These are phyloP conservation scores for Oropetium thomaeum DNA, from an alignment of 176 grass and related monocot species.

Conservation along the genomic window DNA sequence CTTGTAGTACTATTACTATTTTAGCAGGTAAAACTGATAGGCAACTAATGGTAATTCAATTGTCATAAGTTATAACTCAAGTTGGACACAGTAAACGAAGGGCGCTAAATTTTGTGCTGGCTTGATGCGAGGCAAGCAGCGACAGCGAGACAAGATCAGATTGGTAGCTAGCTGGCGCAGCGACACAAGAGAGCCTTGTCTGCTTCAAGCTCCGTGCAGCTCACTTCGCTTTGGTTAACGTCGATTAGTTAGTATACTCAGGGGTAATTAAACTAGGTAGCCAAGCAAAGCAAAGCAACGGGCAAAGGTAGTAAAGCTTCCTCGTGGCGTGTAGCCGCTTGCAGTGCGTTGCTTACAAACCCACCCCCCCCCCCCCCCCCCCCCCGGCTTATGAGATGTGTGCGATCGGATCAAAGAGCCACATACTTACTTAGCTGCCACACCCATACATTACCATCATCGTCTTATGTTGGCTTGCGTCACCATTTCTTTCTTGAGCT, in stretches of 20 bases:
- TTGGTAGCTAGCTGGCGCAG: slow-evolving; percentile 21
- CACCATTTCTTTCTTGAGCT: background rate
- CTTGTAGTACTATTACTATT: no score
- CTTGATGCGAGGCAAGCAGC: slow-evolving; percentile 13
- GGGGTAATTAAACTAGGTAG: background rate
- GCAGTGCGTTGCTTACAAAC: slow-evolving; percentile 15
- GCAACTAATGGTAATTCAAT: background rate
- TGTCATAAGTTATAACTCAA: background rate
- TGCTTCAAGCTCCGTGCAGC: slow-evolving; percentile 19
- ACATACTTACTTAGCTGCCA: background rate
- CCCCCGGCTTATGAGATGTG: no score
- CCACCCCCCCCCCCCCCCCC: no score
- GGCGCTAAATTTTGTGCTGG: background rate
- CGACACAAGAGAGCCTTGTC: slow-evolving; percentile 14
- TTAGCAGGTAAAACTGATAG: no score
- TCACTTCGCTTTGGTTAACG: background rate
- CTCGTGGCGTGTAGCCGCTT: slow-evolving; percentile 31
- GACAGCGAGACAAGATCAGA: slow-evolving; percentile 23
- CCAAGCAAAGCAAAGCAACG: slow-evolving; percentile 14
- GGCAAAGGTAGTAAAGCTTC: background rate
- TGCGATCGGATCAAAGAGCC: background rate
- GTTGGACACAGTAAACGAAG: background rate
- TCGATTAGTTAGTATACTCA: no score
- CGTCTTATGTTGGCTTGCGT: background rate
- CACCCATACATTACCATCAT: slow-evolving; percentile 15